These are phyloP conservation scores for Meyerozyma smithsonii DNA, from an alignment of 1,139 yeast species.

Conservation along the genomic window DNA sequence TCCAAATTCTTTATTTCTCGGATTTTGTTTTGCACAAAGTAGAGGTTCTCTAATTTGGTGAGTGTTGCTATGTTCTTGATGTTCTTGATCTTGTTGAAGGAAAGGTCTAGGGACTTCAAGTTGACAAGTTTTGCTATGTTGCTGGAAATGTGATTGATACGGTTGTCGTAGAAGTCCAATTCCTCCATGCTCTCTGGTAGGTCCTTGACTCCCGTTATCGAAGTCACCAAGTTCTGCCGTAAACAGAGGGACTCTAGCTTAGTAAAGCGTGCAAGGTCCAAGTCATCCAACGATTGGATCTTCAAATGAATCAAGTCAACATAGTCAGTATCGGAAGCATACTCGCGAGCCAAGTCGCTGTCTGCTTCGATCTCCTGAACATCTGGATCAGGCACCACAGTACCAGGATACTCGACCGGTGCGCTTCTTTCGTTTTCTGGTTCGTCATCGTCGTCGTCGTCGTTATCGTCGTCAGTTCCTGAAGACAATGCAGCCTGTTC, in stretches of 20 bases:
- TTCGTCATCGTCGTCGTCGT: slow-evolving; percentile 21
- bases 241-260: slow-evolving; percentile 61
- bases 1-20: slow-evolving; percentile 65
- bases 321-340: slow-evolving; percentile 58
- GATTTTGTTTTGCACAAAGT: slow-evolving; percentile 86
- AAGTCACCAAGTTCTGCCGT: slow-evolving; percentile 78
- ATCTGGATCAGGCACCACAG: slow-evolving; percentile 52
- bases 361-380: slow-evolving; percentile 45
- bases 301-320: slow-evolving; percentile 79
- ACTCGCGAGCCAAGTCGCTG: slow-evolving; percentile 57
- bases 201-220: slow-evolving; percentile 64
- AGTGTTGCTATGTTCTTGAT: slow-evolving; percentile 74
- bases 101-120: slow-evolving; percentile 66
- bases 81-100: slow-evolving; percentile 86
- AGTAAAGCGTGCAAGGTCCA: slow-evolving; percentile 56
- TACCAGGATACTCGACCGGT: slow-evolving; percentile 41
- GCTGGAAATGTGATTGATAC: slow-evolving; percentile 79
- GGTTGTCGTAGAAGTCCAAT: slow-evolving; percentile 86
- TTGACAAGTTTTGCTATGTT: slow-evolving; percentile 57
- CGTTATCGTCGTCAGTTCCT: slow-evolving; percentile 21
- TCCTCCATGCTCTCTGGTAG: slow-evolving; percentile 61
- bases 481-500: slow-evolving; percentile 5
- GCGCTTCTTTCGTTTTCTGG: slow-evolving; percentile 25
- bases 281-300: slow-evolving; percentile 60
- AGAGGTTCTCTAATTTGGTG: slow-evolving; percentile 59